Evolutionary conservation across 2,329 filamentous ascomycete species (phyloP).

Genomic region (Colletotrichum limetticola): DNA sequence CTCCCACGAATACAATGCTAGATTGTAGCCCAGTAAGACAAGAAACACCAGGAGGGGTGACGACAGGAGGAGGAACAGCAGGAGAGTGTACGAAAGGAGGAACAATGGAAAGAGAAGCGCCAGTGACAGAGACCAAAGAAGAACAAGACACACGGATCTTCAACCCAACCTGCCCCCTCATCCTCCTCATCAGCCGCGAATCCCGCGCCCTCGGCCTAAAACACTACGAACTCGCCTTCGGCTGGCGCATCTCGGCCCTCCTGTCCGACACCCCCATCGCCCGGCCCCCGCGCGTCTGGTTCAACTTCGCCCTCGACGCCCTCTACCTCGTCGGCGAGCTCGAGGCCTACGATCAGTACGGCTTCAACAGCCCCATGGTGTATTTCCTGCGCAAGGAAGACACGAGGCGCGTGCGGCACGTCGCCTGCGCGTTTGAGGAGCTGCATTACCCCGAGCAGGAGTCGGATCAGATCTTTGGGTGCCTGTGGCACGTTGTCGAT

Average conservation of each 20-base stretch:
- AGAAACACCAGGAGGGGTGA: too few relatives aligned
- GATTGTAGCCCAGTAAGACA: too few relatives aligned
- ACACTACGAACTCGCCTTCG: slow-evolving; percentile 59
- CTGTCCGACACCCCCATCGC: slow-evolving; percentile 47
- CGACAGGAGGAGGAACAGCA: not conserved
- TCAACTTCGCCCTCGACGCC: slow-evolving; percentile 59
- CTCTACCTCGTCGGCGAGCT: slow-evolving; percentile 60
- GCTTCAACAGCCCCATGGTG: slow-evolving; percentile 59
- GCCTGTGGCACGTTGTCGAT: slow-evolving; percentile 60
- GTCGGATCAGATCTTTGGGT: slow-evolving; percentile 57
- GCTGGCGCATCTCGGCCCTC: slow-evolving; percentile 57
- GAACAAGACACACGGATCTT: not conserved
- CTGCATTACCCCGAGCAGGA: slow-evolving; percentile 54
- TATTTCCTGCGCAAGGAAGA: slow-evolving; percentile 58
- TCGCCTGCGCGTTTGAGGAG: slow-evolving; percentile 56
- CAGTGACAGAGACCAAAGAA: not conserved
- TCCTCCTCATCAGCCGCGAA: slow-evolving; percentile 58
- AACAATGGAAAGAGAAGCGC: not conserved
- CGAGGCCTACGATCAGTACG: slow-evolving; percentile 57
- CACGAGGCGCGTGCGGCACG: slow-evolving; percentile 53
- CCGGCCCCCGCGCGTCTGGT: slow-evolving; percentile 54
- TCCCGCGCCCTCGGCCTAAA: slow-evolving; percentile 51
- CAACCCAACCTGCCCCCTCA: slow-evolving; percentile 47
- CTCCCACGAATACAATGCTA: slow-evolving; percentile 18
- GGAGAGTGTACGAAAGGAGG: too few relatives aligned